phyloP scores from a whole-genome alignment of 2,329 filamentous ascomycete species.

The Tolypocladium tundrense region DNA sequence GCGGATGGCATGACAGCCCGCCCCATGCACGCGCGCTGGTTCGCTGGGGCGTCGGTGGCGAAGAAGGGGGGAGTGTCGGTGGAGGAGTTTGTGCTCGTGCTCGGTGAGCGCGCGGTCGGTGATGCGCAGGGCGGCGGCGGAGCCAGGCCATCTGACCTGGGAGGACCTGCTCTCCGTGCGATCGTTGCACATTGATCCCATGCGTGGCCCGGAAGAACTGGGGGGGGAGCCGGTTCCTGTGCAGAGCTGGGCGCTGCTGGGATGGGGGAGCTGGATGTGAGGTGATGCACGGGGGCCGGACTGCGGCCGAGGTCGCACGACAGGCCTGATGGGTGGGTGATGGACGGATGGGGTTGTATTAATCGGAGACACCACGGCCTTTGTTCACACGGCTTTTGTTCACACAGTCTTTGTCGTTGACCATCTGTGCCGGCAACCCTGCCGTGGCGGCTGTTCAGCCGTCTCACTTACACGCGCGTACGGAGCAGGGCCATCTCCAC shows the following conservation, averaged over 20 bases:
- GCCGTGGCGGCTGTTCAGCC: background rate
- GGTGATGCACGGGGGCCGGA: too few species aligned
- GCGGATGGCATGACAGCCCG: background rate
- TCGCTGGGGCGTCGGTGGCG: background rate
- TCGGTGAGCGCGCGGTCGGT: background rate
- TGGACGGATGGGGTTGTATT: background rate
- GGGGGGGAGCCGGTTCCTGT: background rate
- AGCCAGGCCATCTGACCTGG: background rate
- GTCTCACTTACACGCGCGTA: background rate
- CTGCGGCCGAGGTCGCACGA: background rate
- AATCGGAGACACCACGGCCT: background rate
- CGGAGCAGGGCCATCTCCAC: background rate
- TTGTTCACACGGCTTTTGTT: background rate
- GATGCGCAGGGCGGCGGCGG: background rate
- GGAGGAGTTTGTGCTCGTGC: background rate
- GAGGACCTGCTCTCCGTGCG: background rate
- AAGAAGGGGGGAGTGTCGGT: background rate
- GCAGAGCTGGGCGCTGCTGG: background rate
- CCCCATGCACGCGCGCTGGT: background rate
- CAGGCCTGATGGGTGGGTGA: background rate
- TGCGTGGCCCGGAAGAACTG: background rate
- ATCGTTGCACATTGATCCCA: background rate
- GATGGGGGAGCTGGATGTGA: background rate
- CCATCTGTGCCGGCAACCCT: background rate
- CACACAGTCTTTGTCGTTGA: background rate